phyloP scores from a whole-genome alignment of 352 stramenopile species.

The Phytopythium vexans region DNA sequence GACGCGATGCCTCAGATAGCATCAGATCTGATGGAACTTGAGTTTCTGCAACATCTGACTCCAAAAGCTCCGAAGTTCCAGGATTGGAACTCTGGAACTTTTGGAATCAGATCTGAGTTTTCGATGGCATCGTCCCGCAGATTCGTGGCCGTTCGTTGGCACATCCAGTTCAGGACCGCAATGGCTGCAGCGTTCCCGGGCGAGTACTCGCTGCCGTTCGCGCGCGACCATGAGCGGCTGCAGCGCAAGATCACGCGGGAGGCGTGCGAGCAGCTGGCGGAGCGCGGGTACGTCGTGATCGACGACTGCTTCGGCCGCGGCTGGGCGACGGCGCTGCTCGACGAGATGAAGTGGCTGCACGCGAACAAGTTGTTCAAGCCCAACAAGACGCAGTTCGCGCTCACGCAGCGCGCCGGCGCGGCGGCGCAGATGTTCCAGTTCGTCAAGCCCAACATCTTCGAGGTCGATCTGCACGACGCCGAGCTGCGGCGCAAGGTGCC shows the following conservation, averaged over 20 bases:
- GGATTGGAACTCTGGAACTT: too few species aligned
- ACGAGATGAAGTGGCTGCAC: constrained; percentile 66
- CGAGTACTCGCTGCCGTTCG: constrained; percentile 45
- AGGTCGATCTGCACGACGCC: constrained; percentile 76
- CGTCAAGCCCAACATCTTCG: constrained; percentile 82
- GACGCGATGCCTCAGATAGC: too few species aligned
- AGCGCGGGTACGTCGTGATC: constrained; percentile 58
- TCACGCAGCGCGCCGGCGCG: constrained; percentile 32
- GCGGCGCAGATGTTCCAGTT: constrained; percentile 44
- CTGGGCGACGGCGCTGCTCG: constrained; percentile 51
- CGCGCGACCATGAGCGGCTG: constrained; percentile 48
- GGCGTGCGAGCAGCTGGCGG: constrained; percentile 37
- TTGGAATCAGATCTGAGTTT: too few species aligned
- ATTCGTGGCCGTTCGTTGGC: too few species aligned
- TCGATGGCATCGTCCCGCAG: too few species aligned
- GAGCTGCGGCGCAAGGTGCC: constrained; percentile 46
- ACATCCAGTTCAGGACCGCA: too few species aligned
- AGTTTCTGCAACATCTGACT: too few species aligned
- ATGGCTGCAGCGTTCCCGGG: constrained; percentile 23
- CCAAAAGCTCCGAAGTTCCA: too few species aligned
- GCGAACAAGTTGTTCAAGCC: constrained; percentile 50
- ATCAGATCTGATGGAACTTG: too few species aligned
- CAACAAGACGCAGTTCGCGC: constrained; percentile 82
- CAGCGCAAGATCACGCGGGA: constrained; percentile 38
- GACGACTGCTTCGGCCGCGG: constrained; percentile 62